Evolutionary conservation across 2,329 filamentous ascomycete species (phyloP).

Genomic region (Ophiostoma triangulosporum): DNA sequence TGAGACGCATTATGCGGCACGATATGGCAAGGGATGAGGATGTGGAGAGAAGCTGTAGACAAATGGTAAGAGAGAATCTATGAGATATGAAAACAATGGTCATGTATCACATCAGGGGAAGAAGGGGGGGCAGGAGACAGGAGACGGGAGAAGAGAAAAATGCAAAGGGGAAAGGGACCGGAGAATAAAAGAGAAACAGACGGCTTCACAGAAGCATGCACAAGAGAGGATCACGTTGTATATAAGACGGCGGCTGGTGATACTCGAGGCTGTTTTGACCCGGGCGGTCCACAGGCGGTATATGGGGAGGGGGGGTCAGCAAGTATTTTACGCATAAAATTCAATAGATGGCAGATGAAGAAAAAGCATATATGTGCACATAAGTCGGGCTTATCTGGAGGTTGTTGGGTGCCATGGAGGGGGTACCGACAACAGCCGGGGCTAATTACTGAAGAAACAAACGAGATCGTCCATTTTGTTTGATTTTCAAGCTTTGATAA

Average conservation of each 20-base stretch:
- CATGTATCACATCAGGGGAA: no score
- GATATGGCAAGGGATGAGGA: not conserved
- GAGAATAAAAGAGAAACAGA: not conserved
- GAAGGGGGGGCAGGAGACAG: slow-evolving; percentile 10
- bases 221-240: not conserved
- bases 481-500: not conserved
- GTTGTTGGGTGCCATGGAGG: no score
- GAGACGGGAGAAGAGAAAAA: slow-evolving; percentile 10
- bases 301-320: no score
- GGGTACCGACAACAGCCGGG: no score
- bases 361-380: no score
- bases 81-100: not conserved
- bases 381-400: no score
- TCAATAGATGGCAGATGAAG: no score
- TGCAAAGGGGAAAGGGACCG: no score
- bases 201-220: not conserved
- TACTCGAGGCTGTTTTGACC: slow-evolving; percentile 9
- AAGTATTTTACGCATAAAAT: no score
- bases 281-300: not conserved
- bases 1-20: slow-evolving; percentile 13
- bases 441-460: no score
- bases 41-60: not conserved
- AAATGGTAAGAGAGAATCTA: not conserved
- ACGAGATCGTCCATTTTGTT: no score
- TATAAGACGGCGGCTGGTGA: slow-evolving; percentile 14